A percentile compares a stretch with the other conserved stretches of the same genome.
Conservation (phyloP, 257 asterid genomes). For the Ilex aquifolium region DNA sequence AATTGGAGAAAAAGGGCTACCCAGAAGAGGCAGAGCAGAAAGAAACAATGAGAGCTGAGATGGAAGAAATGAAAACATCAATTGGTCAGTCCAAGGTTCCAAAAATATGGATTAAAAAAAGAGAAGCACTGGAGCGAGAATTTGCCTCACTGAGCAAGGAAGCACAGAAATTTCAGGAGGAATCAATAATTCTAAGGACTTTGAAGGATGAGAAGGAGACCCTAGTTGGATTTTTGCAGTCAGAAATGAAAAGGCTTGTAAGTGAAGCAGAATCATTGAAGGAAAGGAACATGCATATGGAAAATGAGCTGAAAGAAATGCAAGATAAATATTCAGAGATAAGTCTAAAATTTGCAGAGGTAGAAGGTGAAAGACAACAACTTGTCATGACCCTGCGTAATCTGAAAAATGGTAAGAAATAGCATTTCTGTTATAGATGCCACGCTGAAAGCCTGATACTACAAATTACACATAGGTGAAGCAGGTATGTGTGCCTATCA, state of each 20-base stretch:
- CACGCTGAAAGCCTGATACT: too few relatives aligned
- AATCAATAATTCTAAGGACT: constrained; percentile 46
- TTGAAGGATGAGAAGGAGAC: constrained; percentile 52
- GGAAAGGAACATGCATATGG: constrained; percentile 71
- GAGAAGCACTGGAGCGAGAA: constrained; percentile 41
- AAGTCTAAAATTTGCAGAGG: constrained; percentile 96
- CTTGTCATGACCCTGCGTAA: constrained; percentile 91
- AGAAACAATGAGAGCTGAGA: constrained; percentile 6
- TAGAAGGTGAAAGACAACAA: constrained; percentile 95
- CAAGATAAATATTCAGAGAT: constrained; percentile 88
- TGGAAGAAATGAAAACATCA: constrained; percentile 18
- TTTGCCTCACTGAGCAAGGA: constrained; percentile 47
- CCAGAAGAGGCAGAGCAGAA: constrained; percentile 5
- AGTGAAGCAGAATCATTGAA: constrained; percentile 53
- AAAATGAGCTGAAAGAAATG: constrained; percentile 72
- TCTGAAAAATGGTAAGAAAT: constrained; percentile 63
- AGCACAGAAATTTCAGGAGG: constrained; percentile 42
- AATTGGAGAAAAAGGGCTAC: background rate
- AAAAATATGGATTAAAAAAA: constrained; percentile 40
- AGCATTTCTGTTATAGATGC: constrained; percentile 5
- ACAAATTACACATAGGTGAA: too few relatives aligned
- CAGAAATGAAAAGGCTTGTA: constrained; percentile 54
- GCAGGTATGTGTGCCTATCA: too few relatives aligned
- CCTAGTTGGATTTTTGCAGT: constrained; percentile 50
- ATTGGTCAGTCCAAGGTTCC: constrained; percentile 29